Base-by-base conservation (phyloP, 129 eudicot species). In the Flaveria linearis region DNA sequence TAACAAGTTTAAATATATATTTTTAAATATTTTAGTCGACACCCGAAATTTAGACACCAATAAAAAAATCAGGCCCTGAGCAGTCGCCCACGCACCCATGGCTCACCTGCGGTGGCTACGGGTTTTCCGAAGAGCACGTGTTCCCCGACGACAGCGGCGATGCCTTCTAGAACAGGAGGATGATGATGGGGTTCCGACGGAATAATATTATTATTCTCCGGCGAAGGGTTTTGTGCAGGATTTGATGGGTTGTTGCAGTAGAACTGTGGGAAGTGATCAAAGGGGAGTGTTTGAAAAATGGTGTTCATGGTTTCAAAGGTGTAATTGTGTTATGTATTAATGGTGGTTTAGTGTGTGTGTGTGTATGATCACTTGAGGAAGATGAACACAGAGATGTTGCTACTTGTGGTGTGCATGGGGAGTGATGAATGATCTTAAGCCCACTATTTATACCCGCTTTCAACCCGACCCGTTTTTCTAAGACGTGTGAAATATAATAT, bases 101-200 rank as follows among this genome's bases (percentile, higher is more conserved):
- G 0, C 41, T 36, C 41, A 36, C 41, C 41, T 23, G 69, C 26
- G 0, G 75, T 18, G 0, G 69, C 11, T 16, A 70, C 45, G n/a
- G 74, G 5, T 20, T 53, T 63, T 16, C 84, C 86, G 58, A 76
- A 87, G 6, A 79, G 81, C 26, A 86, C 52, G 9, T 74, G 82
- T 62, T 92, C 90, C 1, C 96, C 96, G 14, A 92, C 98, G 45
- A 92, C 84, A 0, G 98, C 98, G 4, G 93, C 98, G 10, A 92
- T 92, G 25, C 98, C 98, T 76, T 92, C 98, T 5, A 92, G 96
- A 72, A 76, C 83, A n/a, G 81, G 81, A 30, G 88, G 89, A n/a
- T 67, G 61, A 57, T 69, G 41, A 36, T 5, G 64, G 55, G 43
- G 57, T 1, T 28, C 53, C 9, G 64, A 12, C 23, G 77, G 78